Evolutionary conservation across 2,329 filamentous ascomycete species (phyloP), one percentile per base, ranked within the genome.

Genomic region (Neurospora sp.): DNA sequence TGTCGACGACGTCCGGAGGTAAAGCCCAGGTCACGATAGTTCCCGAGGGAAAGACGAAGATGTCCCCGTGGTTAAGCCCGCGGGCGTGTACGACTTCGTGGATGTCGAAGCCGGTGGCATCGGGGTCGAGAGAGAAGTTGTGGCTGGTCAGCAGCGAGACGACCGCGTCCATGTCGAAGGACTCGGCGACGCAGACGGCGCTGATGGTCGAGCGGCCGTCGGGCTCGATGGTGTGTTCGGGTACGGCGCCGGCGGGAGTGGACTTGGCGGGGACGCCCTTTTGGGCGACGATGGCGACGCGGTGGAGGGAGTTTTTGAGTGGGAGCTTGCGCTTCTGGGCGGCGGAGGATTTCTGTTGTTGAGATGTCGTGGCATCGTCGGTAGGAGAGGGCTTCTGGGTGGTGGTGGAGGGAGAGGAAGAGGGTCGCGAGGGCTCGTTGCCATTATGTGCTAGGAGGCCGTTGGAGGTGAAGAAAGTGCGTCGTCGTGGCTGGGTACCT

Each of bases 1-100:
- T 86, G 23, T 85, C 85, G 17, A 93, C 90, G 19, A 93, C 87
- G 70, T 91, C 88, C 72, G 93, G 87, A 0, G 93, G 90, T 1
- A 97, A 84, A 5, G 92, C 92, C 96, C 96, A 99, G 33, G 93
- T 91, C 6, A 98, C 96, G 8, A 98, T 87, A 13, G 94, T 97
- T 11, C 96, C 96, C 0, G 94, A 97, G 9, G 95, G 93, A 74
- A 99, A 99, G 70, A 99, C 90, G 78, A 98, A 98, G 68, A 98
- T 89, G 80, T 99, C 96, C 40, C 93, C 94, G 70, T 88, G 84
- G 77, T 88, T 86, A 71, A 85, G 83, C 9, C 84, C 84, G 68
- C 87, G 82, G 7, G 87, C 88, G 76, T 90, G 88, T 67, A 90
- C 85, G 6, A 90, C 87, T 76, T 90, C 87, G 73, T 83, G 83